phyloP scores from a whole-genome alignment of 805 yeast species.

The Cyberlindnera americana region DNA sequence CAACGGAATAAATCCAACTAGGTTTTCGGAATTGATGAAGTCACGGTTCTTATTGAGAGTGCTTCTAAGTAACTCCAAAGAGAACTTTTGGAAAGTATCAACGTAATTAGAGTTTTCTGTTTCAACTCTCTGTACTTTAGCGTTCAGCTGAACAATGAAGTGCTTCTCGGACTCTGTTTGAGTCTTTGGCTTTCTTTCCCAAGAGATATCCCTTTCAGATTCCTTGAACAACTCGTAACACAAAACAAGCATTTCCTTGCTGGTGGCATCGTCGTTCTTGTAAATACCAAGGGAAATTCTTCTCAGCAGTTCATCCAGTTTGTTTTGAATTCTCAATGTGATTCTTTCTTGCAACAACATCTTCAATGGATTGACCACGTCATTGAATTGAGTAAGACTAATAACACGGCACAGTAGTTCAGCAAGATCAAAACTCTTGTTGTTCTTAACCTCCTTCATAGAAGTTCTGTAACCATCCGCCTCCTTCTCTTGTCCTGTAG shows the following conservation, averaged over 20 bases:
- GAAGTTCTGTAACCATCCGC: conserved; percentile 84
- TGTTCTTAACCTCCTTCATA: conserved; percentile 87
- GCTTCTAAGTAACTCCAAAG: conserved; percentile 71
- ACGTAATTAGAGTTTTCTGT: conserved; percentile 53
- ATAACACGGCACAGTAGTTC: conserved; percentile 71
- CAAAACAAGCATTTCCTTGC: conserved; percentile 58
- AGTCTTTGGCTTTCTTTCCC: conserved; percentile 22
- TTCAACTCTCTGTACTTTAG: conserved; percentile 52
- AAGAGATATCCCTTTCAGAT: conserved; percentile 34
- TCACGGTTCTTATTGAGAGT: conserved; percentile 62
- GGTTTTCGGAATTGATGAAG: conserved; percentile 54
- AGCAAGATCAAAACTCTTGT: conserved; percentile 84
- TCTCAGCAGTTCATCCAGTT: conserved; percentile 73
- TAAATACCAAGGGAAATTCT: conserved; percentile 77
- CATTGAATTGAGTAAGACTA: conserved; percentile 50
- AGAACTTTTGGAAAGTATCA: conserved; percentile 65
- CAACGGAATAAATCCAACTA: conserved; percentile 73
- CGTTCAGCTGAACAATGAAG: conserved; percentile 68
- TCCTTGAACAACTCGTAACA: conserved; percentile 70
- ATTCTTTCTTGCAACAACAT: conserved; percentile 59
- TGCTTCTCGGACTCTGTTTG: conserved; percentile 52
- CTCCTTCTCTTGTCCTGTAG: conserved; percentile 90
- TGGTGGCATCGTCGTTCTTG: conserved; percentile 57
- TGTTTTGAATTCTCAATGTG: conserved; percentile 63
- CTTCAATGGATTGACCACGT: conserved; percentile 66